Base-by-base conservation (phyloP, 1,284 basidiomycete genomes). In the Phenoliferia sp. region DNA sequence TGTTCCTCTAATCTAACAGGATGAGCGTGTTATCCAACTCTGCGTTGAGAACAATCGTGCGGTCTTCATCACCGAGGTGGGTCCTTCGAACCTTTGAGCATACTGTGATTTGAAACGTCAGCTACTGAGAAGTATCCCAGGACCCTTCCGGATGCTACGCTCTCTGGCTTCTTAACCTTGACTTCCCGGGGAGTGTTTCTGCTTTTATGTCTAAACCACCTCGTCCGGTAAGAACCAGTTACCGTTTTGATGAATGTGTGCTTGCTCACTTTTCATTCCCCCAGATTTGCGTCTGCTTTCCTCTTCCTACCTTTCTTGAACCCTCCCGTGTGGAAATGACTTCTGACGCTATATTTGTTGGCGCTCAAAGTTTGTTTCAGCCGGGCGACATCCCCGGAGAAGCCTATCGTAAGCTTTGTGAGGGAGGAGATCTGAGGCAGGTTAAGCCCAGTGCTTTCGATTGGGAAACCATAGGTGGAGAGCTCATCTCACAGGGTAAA, bases 31-130 rank as follows among this genome's bases (percentile, higher is more conserved):
- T 7, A 28, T 54, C 5, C 44, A 64, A 33, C 58, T 64, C 22
- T 29, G 33, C 9, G 63, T 64, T 26, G 63, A 64, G 26, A 64
- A 64, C 36, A 58, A 33, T 17, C 44, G 63, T 4, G 36, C 39
- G n/a, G 56, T 29, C 28, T 64, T 64, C 56, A 29, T 64, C 57
- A 52, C 39, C 16, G 17, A 64, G 16, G 31, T 36, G 36, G 26
- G 63, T 33, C 15, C 39, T 44, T 52, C 48, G 48, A 52, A 19
- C 22, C 5, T 26, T 52, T 52, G 48, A 6, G 9, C n/a, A n/a
- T n/a, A n/a, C n/a, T n/a, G n/a, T n/a, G n/a, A n/a, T n/a, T n/a
- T n/a, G n/a, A n/a, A n/a, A n/a, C n/a, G n/a, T n/a, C n/a, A n/a
- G n/a, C n/a, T n/a, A 7, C 28, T 26, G 19, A 52, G 9, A 9